Evolutionary conservation across 208 protist genomes (phyloP), one percentile per base, ranked within the genome.

Genomic region (Spongospora subterranea): DNA sequence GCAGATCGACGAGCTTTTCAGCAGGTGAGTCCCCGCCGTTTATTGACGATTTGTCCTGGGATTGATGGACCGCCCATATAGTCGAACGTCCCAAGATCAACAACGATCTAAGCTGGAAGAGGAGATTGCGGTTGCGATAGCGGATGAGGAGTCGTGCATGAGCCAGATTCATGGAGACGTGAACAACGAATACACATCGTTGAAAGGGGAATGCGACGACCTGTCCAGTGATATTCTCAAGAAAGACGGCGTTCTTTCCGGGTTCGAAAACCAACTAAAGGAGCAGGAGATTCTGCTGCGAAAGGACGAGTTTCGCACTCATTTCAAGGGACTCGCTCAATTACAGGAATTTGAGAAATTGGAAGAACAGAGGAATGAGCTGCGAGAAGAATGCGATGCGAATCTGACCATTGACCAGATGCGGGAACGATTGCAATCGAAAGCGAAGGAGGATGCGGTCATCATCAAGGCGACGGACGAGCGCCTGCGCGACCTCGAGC

Each of bases 391-490:
- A 45, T 82, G 71, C n/a, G 71, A 82, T 43, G 17, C 71, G 71
- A 82, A 82, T 43, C 71, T 82, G 17, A 39, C 71, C 11, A n/a
- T 82, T 6, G 71, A 82, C 6, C 71, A 82, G 40, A 82, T 82
- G 71, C n/a, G 71, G 71, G 71, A 82, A 35, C 6, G 71, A 43
- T 43, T 82, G n/a, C 71, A 82, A n/a, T 6, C 17, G 35, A 82
- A 82, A 35, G 71, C 71, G 17, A 82, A 82, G 71, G 71, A 82
- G 71, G 71, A 82, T 43, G 71, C 17, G 11, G n/a, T 82, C n/a
- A 82, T 82, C 71, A 43, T 82, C 40, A 82, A 82, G 71, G 35
- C 71, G 35, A 82, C 35, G 71, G 71, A 82, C 6, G 71, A 82
- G 71, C 6, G n/a, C 17, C 71, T 82, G 35, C 6, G n/a, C 17